A percentile compares a stretch with the other conserved stretches of the same genome.
phyloP scores from a whole-genome alignment of 164 flowering plant species.

The Cinnamomum chago region DNA sequence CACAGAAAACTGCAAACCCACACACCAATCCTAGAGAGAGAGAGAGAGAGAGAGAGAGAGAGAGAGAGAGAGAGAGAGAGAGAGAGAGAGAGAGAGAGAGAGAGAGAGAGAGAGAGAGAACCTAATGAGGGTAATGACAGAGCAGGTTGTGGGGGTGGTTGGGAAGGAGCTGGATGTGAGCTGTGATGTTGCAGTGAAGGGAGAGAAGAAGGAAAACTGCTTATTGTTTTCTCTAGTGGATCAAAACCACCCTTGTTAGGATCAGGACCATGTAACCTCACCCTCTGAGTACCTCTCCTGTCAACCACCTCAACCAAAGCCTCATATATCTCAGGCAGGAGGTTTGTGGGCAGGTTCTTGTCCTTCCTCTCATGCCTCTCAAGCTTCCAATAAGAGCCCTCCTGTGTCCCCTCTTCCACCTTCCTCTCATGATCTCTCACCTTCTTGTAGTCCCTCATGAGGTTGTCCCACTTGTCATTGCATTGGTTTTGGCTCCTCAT shows the following conservation, averaged over 20 bases:
- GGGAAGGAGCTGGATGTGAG: slow-evolving; percentile 20
- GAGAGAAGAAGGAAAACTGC: slow-evolving; percentile 14
- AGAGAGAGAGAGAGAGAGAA: slow-evolving; percentile 18
- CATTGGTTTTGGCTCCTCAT: slow-evolving; percentile 83
- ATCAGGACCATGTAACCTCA: slow-evolving; percentile 6
- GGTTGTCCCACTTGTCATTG: slow-evolving; percentile 89
- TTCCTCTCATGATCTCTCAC: slow-evolving; percentile 61
- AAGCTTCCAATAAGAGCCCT: slow-evolving; percentile 60
- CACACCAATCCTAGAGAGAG: no score
- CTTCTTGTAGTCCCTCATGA: slow-evolving; percentile 86
- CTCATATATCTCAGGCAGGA: slow-evolving; percentile 59
- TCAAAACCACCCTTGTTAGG: slow-evolving; percentile 3
- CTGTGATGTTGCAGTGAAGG: slow-evolving; percentile 24
- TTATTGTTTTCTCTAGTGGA: slow-evolving; percentile 12
- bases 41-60: no score
- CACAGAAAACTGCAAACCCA: no score
- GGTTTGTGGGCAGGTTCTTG: slow-evolving; percentile 61
- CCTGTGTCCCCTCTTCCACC: slow-evolving; percentile 20
- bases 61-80: no score
- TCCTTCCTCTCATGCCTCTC: slow-evolving; percentile 71
- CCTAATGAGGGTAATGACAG: slow-evolving; percentile 43
- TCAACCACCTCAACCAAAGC: slow-evolving; percentile 70
- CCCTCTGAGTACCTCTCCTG: slow-evolving; percentile 29
- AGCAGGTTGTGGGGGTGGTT: slow-evolving; percentile 19
- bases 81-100: slow-evolving; percentile 7